phyloP scores from a whole-genome alignment of 352 stramenopile genomes.

The Phytopythium ostracodes region DNA sequence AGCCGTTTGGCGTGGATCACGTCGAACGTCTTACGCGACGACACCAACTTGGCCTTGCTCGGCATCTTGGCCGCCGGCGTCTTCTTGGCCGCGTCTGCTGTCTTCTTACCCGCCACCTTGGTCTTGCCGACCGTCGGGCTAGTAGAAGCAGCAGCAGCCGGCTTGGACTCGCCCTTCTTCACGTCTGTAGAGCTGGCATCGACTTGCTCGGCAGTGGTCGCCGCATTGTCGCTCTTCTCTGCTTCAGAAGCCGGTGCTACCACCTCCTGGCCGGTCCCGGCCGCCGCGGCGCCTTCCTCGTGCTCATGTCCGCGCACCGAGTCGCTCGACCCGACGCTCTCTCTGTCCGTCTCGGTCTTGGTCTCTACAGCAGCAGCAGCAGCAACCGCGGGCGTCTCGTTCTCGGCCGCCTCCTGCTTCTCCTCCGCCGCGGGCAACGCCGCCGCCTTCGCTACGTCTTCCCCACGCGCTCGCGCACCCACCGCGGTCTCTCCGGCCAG shows the following conservation, averaged over 20 bases:
- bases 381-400: no score
- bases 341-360: slow-evolving; percentile 9
- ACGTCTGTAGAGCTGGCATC: no score
- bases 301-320: neutral
- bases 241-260: neutral
- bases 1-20: slow-evolving; percentile 3
- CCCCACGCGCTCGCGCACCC: neutral
- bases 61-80: slow-evolving; percentile 10
- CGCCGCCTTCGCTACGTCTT: neutral
- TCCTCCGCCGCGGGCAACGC: neutral
- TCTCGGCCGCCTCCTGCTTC: neutral
- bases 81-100: neutral
- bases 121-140: neutral
- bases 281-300: neutral
- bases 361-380: no score
- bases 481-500: neutral
- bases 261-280: neutral
- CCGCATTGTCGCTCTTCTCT: neutral
- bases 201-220: neutral
- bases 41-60: slow-evolving; percentile 8
- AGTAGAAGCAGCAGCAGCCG: no score
- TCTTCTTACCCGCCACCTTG: neutral
- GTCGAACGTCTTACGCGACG: slow-evolving; percentile 4
- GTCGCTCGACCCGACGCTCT: slow-evolving; percentile 8
- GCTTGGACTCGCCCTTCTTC: neutral